Base-by-base conservation (phyloP, 441 rosid species). In the Arabidopsis hybrid region DNA sequence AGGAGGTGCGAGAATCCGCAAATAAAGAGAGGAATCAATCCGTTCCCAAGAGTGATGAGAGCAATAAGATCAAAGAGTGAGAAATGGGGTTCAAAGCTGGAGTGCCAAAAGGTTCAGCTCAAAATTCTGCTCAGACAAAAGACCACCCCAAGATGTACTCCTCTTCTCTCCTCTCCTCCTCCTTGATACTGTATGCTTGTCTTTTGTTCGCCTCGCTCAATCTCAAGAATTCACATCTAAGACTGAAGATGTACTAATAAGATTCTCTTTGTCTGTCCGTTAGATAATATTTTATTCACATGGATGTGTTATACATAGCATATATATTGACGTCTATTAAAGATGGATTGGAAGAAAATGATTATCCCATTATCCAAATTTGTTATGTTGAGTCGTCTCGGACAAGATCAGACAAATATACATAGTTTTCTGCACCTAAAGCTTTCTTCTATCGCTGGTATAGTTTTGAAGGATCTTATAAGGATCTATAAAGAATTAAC, bases 21-120 rank as follows among this genome's bases (percentile, higher is more conserved):
- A 51, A 90, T 89, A 65, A 91, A 77, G 82, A 70, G 91, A 83
- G 98, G 96, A 78, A 93, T 91, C 62, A 88, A 86, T n/a, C 40
- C 39, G 74, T 91, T 93, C 35, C 95, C 95, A 0, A 82, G 89
- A 81, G 89, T 85, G 38, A 85, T 91, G 68, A 79, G 91, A 83
- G 87, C 94, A 31, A 80, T 85, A 6, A 86, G 89, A 75, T 85
- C 96, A 4, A 94, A 82, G 64, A 81, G 82, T 64, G 81, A 88
- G 77, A 85, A 81, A 47, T 91, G 96, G 96, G 93, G 95, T n/a
- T 78, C 89, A 35, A 91, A 89, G 78, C 67, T 90, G 32, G 97
- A 93, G 79, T 84, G 91, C 39, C 97, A 90, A 63, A 93, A 84
- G 82, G 90, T 89, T 79, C 97, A 74, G 57, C 69, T 67, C 64